Evolutionary conservation across 2,329 filamentous ascomycete genomes (phyloP).

Genomic region (Fusarium caatingaense): DNA sequence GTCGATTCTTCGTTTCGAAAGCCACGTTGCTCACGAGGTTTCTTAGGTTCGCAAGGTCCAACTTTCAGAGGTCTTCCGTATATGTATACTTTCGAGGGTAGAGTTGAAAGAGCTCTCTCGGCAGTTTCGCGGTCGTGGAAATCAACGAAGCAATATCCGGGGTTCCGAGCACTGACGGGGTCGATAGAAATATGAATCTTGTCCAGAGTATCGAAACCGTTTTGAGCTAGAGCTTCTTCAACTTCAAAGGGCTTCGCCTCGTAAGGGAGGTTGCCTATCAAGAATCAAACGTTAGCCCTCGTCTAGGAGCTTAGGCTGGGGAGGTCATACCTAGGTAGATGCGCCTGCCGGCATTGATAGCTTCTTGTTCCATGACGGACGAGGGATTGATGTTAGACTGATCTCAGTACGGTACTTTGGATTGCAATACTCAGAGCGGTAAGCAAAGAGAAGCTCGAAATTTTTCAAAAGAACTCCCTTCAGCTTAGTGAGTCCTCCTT

Average conservation of each 20-base stretch:
- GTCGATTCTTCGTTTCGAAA: constrained; percentile 17
- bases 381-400: neutral
- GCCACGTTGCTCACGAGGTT: constrained; percentile 29
- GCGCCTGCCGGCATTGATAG: constrained; percentile 52
- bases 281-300: constrained; percentile 11
- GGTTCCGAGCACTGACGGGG: constrained; percentile 74
- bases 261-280: constrained; percentile 64
- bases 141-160: constrained; percentile 81
- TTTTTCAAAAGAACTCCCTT: neutral
- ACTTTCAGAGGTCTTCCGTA: constrained; percentile 71
- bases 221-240: constrained; percentile 65
- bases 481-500: constrained; percentile 9
- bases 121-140: constrained; percentile 68
- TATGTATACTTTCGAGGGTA: constrained; percentile 67
- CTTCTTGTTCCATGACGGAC: constrained; percentile 29
- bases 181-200: constrained; percentile 77
- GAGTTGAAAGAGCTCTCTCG: constrained; percentile 60
- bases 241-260: constrained; percentile 67
- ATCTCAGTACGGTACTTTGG: neutral
- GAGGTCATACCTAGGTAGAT: constrained; percentile 64
- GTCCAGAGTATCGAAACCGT: constrained; percentile 55
- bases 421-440: neutral
- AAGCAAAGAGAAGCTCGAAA: neutral
- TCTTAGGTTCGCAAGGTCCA: constrained; percentile 71
- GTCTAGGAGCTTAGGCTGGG: neutral